These are phyloP conservation scores for Royoungia palumana DNA, from an alignment of 768 basidiomycete genomes.

Conservation along the genomic window DNA sequence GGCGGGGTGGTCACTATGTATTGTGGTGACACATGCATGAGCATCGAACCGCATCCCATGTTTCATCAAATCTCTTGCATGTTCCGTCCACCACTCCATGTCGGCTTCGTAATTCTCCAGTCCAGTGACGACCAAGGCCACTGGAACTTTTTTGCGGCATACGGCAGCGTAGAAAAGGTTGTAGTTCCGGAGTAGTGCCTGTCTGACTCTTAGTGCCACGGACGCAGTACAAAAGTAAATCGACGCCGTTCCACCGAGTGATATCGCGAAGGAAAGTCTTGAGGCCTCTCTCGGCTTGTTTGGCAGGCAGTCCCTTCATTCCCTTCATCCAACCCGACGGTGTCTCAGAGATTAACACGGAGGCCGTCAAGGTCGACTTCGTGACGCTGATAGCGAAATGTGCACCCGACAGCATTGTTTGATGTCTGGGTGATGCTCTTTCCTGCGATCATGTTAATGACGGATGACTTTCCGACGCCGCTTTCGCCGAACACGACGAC, in stretches of 20 bases:
- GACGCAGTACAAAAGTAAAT: constrained; percentile 33
- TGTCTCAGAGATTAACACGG: constrained; percentile 30
- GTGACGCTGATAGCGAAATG: constrained; percentile 28
- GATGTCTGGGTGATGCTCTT: constrained; percentile 27
- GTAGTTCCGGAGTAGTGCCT: constrained; percentile 28
- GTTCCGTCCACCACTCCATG: constrained; percentile 40
- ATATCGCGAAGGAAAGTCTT: constrained; percentile 34
- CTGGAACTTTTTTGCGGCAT: constrained; percentile 30
- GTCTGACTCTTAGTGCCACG: constrained; percentile 32
- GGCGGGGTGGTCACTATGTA: constrained; percentile 22
- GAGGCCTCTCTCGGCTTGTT: constrained; percentile 23
- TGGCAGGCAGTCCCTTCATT: constrained; percentile 24
- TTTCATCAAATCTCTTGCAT: constrained; percentile 29
- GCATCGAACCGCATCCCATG: constrained; percentile 37
- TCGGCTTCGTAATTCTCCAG: constrained; percentile 32
- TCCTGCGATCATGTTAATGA: constrained; percentile 39
- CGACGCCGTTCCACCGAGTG: constrained; percentile 23
- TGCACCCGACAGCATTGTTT: constrained; percentile 33
- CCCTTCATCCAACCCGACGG: constrained; percentile 32
- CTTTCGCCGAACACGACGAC: constrained; percentile 42
- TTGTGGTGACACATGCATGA: constrained; percentile 41
- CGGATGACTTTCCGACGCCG: constrained; percentile 39
- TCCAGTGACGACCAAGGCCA: constrained; percentile 35
- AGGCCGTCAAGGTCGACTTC: constrained; percentile 15
- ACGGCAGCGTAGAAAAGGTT: constrained; percentile 28